These are phyloP conservation scores for Leersia perrieri DNA, from an alignment of 176 grass and related monocot species.

Conservation along the genomic window DNA sequence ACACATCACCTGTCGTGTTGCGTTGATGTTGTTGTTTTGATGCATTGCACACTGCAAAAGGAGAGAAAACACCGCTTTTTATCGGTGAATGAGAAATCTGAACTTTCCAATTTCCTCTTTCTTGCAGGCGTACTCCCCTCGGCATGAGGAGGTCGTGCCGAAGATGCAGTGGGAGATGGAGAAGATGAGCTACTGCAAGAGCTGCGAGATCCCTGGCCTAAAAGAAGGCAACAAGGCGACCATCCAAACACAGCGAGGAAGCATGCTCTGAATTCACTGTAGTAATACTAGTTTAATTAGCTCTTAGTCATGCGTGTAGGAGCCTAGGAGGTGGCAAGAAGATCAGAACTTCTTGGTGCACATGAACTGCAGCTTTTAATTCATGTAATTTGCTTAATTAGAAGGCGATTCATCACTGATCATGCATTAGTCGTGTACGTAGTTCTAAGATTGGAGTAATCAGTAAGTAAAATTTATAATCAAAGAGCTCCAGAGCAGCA, in stretches of 20 bases:
- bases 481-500: neutral
- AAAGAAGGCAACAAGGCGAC: conserved; percentile 22
- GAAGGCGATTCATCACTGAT: neutral
- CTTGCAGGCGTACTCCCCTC: conserved; percentile 45
- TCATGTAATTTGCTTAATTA: neutral
- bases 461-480: neutral
- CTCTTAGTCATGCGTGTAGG: neutral
- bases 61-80: neutral
- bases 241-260: conserved; percentile 31
- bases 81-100: neutral
- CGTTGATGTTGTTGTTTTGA: neutral
- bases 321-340: neutral
- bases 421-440: neutral
- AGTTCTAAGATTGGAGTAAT: neutral
- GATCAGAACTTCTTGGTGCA: neutral
- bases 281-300: neutral
- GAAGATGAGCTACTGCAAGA: conserved; percentile 47
- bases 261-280: conserved; percentile 26
- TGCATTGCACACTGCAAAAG: neutral
- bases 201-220: conserved; percentile 31
- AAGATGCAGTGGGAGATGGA: conserved; percentile 45
- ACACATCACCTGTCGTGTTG: neutral
- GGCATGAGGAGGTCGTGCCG: conserved; percentile 39
- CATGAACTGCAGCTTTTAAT: neutral
- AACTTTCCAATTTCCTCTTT: neutral